Evolutionary conservation across 192 early-diverging fungal genomes (phyloP).

Genomic region (Coemansia biformis): DNA sequence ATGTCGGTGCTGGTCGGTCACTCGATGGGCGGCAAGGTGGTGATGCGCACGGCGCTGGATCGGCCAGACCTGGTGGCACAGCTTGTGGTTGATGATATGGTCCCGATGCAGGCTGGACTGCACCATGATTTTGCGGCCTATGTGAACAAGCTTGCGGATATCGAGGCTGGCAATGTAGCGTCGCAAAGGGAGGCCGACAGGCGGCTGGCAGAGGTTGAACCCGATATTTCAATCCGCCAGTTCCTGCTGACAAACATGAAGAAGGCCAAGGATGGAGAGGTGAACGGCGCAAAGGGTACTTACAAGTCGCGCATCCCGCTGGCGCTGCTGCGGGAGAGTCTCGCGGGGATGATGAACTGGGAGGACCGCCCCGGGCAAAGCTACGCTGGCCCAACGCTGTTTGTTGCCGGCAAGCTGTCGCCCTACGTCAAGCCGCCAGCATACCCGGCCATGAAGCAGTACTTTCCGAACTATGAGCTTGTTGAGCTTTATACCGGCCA

Average conservation of each 20-base stretch:
- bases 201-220: slow-evolving; percentile 51
- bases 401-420: slow-evolving; percentile 71
- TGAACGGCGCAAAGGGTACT: slow-evolving; percentile 6
- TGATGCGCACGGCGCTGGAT: slow-evolving; percentile 62
- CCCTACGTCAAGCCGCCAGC: slow-evolving; percentile 59
- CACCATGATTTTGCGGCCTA: slow-evolving; percentile 56
- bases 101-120: slow-evolving; percentile 52
- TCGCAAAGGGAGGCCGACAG: slow-evolving; percentile 60
- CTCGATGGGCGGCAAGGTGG: slow-evolving; percentile 84
- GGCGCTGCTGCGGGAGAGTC: slow-evolving; percentile 55
- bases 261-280: slow-evolving; percentile 24
- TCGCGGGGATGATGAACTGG: slow-evolving; percentile 53
- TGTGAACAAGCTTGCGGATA: slow-evolving; percentile 54
- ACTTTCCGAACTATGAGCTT: slow-evolving; percentile 70
- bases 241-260: slow-evolving; percentile 94
- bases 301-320: slow-evolving; percentile 74
- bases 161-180: slow-evolving; percentile 47
- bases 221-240: slow-evolving; percentile 58
- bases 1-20: slow-evolving; percentile 73
- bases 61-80: slow-evolving; percentile 50
- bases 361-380: slow-evolving; percentile 26
- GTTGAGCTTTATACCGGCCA: slow-evolving; percentile 77
- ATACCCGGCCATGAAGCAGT: slow-evolving; percentile 54
- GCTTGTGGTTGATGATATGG: slow-evolving; percentile 68
- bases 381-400: slow-evolving; percentile 66